A percentile compares a stretch with the other conserved stretches of the same genome.
Evolutionary conservation across 2,329 filamentous ascomycete species (phyloP).

Genomic region (Bipolaris zeicola): DNA sequence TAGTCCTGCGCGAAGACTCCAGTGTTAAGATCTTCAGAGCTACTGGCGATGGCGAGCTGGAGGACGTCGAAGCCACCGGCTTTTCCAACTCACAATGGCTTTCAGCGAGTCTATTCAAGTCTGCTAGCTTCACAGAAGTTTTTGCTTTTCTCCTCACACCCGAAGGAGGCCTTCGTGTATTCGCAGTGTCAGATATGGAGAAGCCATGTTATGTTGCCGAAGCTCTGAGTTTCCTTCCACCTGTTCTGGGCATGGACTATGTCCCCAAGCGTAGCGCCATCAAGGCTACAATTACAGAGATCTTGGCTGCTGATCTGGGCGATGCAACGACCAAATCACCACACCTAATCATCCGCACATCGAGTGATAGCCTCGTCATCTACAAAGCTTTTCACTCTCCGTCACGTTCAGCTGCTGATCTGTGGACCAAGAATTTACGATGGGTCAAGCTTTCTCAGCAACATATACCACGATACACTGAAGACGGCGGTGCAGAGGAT

Average conservation of each 20-base stretch:
- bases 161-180: conserved; percentile 77
- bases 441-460: conserved; percentile 79
- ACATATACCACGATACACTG: conserved; percentile 64
- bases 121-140: conserved; percentile 62
- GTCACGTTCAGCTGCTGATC: conserved; percentile 43
- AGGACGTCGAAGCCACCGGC: conserved; percentile 73
- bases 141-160: conserved; percentile 78
- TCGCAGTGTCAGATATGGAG: conserved; percentile 73
- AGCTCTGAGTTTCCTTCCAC: conserved; percentile 77
- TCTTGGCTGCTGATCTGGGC: conserved; percentile 83
- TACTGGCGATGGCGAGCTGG: conserved; percentile 80
- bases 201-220: conserved; percentile 76
- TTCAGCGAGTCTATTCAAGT: conserved; percentile 81
- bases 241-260: conserved; percentile 74
- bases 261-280: conserved; percentile 70
- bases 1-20: conserved; percentile 82
- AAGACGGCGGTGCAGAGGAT: conserved; percentile 57
- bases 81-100: conserved; percentile 73
- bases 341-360: conserved; percentile 82
- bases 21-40: conserved; percentile 80
- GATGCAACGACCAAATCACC: conserved; percentile 72
- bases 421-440: conserved; percentile 65
- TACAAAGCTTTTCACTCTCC: conserved; percentile 76
- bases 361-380: conserved; percentile 80
- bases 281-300: conserved; percentile 76